Evolutionary conservation across 1,284 basidiomycete species (phyloP).

Genomic region (Malassezia arunalokei): DNA sequence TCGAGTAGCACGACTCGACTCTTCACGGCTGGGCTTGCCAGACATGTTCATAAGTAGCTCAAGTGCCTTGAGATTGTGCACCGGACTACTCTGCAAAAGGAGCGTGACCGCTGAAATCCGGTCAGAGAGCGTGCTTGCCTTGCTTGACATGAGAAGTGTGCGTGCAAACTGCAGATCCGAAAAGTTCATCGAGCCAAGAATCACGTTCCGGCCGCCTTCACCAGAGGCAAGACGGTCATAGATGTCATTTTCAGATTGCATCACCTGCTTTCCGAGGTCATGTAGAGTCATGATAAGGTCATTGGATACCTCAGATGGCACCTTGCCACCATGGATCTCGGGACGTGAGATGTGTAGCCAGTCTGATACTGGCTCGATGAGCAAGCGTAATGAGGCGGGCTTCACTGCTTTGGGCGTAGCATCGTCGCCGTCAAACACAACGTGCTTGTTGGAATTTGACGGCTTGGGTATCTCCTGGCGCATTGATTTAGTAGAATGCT

Average conservation of each 20-base stretch:
- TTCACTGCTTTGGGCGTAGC: slow-evolving; percentile 15
- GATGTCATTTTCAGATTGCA: slow-evolving; percentile 28
- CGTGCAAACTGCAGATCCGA: slow-evolving; percentile 43
- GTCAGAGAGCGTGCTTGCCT: slow-evolving; percentile 65
- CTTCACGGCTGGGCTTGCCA: slow-evolving; percentile 77
- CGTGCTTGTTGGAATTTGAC: slow-evolving; percentile 8
- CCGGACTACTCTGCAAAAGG: slow-evolving; percentile 74
- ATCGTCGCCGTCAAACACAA: slow-evolving; percentile 27
- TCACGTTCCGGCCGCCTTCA: slow-evolving; percentile 25
- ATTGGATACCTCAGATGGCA: slow-evolving; percentile 7
- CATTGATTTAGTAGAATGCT: neutral
- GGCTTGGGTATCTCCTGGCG: neutral
- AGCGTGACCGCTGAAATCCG: slow-evolving; percentile 82
- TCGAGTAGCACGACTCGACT: slow-evolving; percentile 74
- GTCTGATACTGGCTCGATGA: slow-evolving; percentile 24
- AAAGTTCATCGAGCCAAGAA: slow-evolving; percentile 30
- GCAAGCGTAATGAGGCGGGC: slow-evolving; percentile 8
- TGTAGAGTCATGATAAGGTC: slow-evolving; percentile 27
- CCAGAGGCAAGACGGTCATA: slow-evolving; percentile 32
- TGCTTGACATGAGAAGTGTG: slow-evolving; percentile 32
- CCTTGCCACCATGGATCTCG: slow-evolving; percentile 15
- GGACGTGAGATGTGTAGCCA: slow-evolving; percentile 24
- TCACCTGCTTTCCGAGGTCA: slow-evolving; percentile 21
- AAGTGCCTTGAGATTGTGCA: slow-evolving; percentile 60
- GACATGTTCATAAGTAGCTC: slow-evolving; percentile 61